Evolutionary conservation across 169 alveolate species (phyloP).

Genomic region (Plasmodium chabaudi): DNA sequence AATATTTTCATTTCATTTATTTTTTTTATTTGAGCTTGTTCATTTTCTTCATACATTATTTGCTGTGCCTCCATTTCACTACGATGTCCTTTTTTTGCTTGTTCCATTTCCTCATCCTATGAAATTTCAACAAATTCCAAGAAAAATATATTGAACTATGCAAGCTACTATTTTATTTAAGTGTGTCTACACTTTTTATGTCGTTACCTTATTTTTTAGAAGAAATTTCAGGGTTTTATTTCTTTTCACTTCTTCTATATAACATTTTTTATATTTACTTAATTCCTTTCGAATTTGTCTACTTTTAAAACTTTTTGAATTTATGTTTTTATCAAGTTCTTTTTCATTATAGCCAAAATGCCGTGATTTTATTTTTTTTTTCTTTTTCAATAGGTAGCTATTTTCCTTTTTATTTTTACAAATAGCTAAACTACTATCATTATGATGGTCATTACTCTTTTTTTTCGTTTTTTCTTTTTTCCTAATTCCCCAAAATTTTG

Average conservation of each 20-base stretch:
- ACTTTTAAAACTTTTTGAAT: background rate
- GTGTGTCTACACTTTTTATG: background rate
- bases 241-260: slow-evolving; percentile 44
- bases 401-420: slow-evolving; percentile 7
- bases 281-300: background rate
- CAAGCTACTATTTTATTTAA: too few species aligned
- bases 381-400: slow-evolving; percentile 8
- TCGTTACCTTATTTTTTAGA: slow-evolving; percentile 54
- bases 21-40: slow-evolving; percentile 24
- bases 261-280: slow-evolving; percentile 8
- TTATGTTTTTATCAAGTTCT: background rate
- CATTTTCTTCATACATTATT: slow-evolving; percentile 19
- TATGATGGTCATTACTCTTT: background rate
- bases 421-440: too few species aligned
- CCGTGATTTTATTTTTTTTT: slow-evolving; percentile 7
- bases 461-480: slow-evolving; percentile 9
- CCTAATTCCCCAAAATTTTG: background rate
- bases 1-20: slow-evolving; percentile 21
- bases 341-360: background rate
- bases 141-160: too few species aligned
- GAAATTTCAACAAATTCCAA: background rate
- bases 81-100: background rate
- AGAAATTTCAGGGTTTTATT: slow-evolving; percentile 73
- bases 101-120: slow-evolving; percentile 71
- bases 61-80: slow-evolving; percentile 16